phyloP scores from a whole-genome alignment of 768 basidiomycete species.

The Kwoniella shandongensis region DNA sequence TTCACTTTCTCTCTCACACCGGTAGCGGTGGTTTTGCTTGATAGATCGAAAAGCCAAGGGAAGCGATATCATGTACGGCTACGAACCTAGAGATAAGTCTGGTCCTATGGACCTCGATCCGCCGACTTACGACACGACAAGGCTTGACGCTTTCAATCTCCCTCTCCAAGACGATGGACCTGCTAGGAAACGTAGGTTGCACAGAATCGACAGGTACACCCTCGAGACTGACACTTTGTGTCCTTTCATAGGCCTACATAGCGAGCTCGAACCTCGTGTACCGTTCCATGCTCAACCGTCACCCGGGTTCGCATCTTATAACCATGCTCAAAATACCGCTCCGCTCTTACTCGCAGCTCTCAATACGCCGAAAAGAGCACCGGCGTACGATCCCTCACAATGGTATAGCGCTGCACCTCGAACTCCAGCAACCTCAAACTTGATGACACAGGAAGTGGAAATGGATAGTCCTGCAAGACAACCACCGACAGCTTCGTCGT shows the following conservation, averaged over 20 bases:
- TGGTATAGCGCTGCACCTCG: slow-evolving; percentile 14
- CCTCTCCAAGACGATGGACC: slow-evolving; percentile 34
- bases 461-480: slow-evolving; percentile 29
- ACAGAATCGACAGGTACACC: neutral
- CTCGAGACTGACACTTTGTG: slow-evolving; percentile 7
- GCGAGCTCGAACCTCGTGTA: slow-evolving; percentile 28
- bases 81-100: slow-evolving; percentile 32
- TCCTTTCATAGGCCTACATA: slow-evolving; percentile 32
- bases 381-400: slow-evolving; percentile 22
- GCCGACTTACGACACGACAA: slow-evolving; percentile 19
- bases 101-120: slow-evolving; percentile 47
- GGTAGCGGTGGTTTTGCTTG: too few species aligned
- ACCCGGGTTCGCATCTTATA: slow-evolving; percentile 19
- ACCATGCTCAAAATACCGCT: slow-evolving; percentile 17
- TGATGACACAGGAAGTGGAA: slow-evolving; percentile 26
- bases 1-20: too few species aligned
- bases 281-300: slow-evolving; percentile 22
- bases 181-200: slow-evolving; percentile 38
- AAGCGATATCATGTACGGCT: slow-evolving; percentile 13
- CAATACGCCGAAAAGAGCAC: slow-evolving; percentile 19
- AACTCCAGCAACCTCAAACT: slow-evolving; percentile 4
- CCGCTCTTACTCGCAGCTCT: slow-evolving; percentile 13
- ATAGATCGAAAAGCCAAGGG: too few species aligned
- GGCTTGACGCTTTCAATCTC: slow-evolving; percentile 20
- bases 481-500: too few species aligned